Percentiles rank a stretch among this genome's conserved stretches.
Evolutionary conservation across 805 yeast genomes (phyloP).

Genomic region (Metschnikowia lachancei): DNA sequence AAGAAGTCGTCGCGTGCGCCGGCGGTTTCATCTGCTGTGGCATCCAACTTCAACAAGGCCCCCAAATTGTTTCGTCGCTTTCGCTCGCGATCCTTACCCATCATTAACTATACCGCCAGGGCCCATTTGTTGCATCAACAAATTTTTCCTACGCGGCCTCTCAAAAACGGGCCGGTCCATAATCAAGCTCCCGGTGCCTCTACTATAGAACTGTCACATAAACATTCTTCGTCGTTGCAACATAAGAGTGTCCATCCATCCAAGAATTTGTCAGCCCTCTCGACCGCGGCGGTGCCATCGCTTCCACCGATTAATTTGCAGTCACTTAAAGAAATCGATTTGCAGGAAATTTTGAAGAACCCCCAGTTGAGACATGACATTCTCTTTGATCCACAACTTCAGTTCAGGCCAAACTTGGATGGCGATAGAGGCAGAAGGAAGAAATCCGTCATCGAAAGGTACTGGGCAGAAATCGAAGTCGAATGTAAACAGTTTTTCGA

Average conservation of each 20-base stretch:
- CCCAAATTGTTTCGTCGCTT: conserved; percentile 37
- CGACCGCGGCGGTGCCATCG: conserved; percentile 36
- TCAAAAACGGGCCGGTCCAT: conserved; percentile 15
- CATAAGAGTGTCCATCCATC: conserved; percentile 6
- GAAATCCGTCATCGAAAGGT: conserved; percentile 69
- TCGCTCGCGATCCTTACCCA: conserved; percentile 42
- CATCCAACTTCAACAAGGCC: conserved; percentile 20
- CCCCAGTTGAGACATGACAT: conserved; percentile 93
- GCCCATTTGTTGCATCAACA: conserved; percentile 17
- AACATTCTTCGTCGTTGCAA: conserved; percentile 10
- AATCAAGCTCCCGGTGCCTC: conserved; percentile 6
- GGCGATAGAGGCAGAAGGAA: conserved; percentile 87
- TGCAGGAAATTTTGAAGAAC: conserved; percentile 83
- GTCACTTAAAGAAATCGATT: conserved; percentile 79
- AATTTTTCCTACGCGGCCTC: conserved; percentile 11
- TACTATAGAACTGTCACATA: conserved; percentile 8
- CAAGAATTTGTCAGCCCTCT: conserved; percentile 3
- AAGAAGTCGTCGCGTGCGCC: conserved; percentile 16
- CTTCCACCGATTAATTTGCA: conserved; percentile 83
- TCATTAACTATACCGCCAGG: conserved; percentile 33
- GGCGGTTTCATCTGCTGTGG: conserved; percentile 5
- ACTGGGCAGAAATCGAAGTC: conserved; percentile 73
- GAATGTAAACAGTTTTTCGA: conserved; percentile 55
- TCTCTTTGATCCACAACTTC: conserved; percentile 85
- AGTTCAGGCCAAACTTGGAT: conserved; percentile 86